Evolutionary conservation across 225 moss, liverwort and hornwort species (phyloP).

Genomic region (Sphagnum contortum): DNA sequence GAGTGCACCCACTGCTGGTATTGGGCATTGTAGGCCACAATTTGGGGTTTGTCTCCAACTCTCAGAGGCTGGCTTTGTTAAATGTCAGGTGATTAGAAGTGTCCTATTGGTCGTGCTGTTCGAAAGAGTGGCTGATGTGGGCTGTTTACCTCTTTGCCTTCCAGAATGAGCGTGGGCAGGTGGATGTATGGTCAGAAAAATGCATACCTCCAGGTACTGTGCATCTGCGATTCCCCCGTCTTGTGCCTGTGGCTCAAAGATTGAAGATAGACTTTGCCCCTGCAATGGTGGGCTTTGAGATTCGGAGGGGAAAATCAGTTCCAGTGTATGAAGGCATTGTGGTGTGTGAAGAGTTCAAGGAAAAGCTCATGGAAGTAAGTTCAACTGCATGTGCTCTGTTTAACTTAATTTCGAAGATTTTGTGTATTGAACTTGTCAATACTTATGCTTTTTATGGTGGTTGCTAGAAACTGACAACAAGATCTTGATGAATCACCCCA

Average conservation of each 20-base stretch:
- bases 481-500: constrained; percentile 1
- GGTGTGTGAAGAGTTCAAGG: constrained; percentile 86
- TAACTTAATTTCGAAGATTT: neutral
- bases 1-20: too few species aligned
- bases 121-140: too few species aligned
- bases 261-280: constrained; percentile 88
- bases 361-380: constrained; percentile 72
- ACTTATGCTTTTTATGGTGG: neutral
- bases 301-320: constrained; percentile 64
- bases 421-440: neutral
- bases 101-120: too few species aligned
- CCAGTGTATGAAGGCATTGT: constrained; percentile 91
- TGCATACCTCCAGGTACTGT: constrained; percentile 92
- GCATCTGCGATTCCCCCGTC: constrained; percentile 73
- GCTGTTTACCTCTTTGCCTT: neutral
- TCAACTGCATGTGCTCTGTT: neutral
- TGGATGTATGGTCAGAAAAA: constrained; percentile 95
- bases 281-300: constrained; percentile 97
- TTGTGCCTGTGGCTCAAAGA: constrained; percentile 82
- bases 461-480: neutral
- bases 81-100: too few species aligned
- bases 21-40: too few species aligned
- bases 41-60: too few species aligned
- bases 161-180: constrained; percentile 97
- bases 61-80: too few species aligned